Evolutionary conservation across 352 stramenopile genomes (phyloP).

Genomic region (Globisporangium canariense): DNA sequence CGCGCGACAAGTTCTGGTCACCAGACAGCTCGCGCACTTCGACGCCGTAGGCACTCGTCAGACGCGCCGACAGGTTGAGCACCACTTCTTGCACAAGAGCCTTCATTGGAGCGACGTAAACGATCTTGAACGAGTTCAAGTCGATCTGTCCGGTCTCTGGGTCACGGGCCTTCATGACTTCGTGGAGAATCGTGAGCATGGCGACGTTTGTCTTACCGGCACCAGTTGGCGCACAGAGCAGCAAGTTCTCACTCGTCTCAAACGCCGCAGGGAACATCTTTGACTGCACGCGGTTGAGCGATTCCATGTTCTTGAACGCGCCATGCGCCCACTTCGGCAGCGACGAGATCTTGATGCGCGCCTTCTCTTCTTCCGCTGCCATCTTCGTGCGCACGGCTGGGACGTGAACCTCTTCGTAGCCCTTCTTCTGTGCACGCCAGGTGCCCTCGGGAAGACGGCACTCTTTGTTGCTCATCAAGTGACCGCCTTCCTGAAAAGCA

Average conservation of each 20-base stretch:
- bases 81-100: slow-evolving; percentile 99
- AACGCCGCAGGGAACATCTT: slow-evolving; percentile 95
- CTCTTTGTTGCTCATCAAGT: slow-evolving; percentile 98
- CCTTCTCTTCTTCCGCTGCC: slow-evolving; percentile 67
- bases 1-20: slow-evolving; percentile 96
- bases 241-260: slow-evolving; percentile 94
- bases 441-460: slow-evolving; percentile 95
- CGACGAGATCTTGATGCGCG: slow-evolving; percentile 86
- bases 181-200: slow-evolving; percentile 98
- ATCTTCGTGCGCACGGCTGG: slow-evolving; percentile 91
- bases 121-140: slow-evolving; percentile 98
- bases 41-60: slow-evolving; percentile 93
- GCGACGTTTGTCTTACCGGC: slow-evolving; percentile 99
- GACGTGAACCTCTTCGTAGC: slow-evolving; percentile 99
- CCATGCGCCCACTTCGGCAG: slow-evolving; percentile 95
- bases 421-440: slow-evolving; percentile 97
- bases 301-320: slow-evolving; percentile 97
- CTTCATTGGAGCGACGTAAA: slow-evolving; percentile 99
- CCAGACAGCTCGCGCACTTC: slow-evolving; percentile 96
- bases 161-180: slow-evolving; percentile 93
- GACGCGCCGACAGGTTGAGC: slow-evolving; percentile 94
- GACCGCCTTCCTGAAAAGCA: slow-evolving; percentile 93
- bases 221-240: slow-evolving; percentile 98
- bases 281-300: slow-evolving; percentile 98
- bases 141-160: slow-evolving; percentile 88